Conservation (phyloP, 495 filamentous ascomycete species). For the Penicillium lividum region DNA sequence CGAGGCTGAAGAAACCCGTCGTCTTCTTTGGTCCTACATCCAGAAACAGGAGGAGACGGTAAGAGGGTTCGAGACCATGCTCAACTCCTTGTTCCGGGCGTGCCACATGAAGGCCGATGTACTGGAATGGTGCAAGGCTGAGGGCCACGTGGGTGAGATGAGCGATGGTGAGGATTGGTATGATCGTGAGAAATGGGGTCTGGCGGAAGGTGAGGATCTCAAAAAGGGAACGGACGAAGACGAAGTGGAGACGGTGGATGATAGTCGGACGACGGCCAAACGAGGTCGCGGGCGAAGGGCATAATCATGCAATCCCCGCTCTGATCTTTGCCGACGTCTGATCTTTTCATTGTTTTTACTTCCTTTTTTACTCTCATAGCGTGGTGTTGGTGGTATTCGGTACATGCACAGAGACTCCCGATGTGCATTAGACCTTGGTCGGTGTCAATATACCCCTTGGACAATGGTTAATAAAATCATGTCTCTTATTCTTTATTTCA, state of each 20-base stretch:
- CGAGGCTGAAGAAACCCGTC: constrained; percentile 88
- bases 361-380: constrained; percentile 24
- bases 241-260: constrained; percentile 72
- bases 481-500: neutral
- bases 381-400: constrained; percentile 31
- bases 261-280: constrained; percentile 69
- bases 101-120: constrained; percentile 78
- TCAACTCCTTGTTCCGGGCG: constrained; percentile 72
- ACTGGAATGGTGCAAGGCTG: constrained; percentile 83
- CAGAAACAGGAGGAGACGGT: constrained; percentile 96
- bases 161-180: constrained; percentile 97
- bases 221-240: constrained; percentile 93
- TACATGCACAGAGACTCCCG: neutral
- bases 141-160: constrained; percentile 82
- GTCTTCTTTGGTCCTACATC: constrained; percentile 79
- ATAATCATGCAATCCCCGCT: constrained; percentile 15
- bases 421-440: constrained; percentile 8
- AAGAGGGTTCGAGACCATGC: constrained; percentile 73
- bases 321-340: neutral
- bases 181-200: constrained; percentile 83
- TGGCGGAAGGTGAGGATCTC: constrained; percentile 70
- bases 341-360: neutral
- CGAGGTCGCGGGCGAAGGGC: constrained; percentile 45
- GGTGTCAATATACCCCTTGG: constrained; percentile 25
- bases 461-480: constrained; percentile 16